Percentiles rank a stretch among this genome's conserved stretches.
Evolutionary conservation across 2,329 filamentous ascomycete genomes (phyloP).

Genomic region (Lizonia empirigonia): DNA sequence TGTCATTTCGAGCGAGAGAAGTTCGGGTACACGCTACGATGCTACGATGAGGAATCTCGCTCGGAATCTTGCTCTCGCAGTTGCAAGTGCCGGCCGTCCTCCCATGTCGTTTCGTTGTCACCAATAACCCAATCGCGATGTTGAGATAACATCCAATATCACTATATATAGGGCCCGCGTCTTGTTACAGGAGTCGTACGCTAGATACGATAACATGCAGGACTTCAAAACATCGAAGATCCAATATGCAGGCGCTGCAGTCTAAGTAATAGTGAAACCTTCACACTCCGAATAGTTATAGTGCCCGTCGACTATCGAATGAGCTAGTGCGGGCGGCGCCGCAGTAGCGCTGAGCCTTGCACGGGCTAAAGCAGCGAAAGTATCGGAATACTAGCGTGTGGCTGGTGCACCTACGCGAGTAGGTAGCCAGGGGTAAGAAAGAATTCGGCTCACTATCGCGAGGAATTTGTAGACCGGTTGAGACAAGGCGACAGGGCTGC

Average conservation of each 20-base stretch:
- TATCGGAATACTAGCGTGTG: constrained; percentile 5
- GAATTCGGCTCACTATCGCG: constrained; percentile 5
- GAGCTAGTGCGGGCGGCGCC: constrained; percentile 15
- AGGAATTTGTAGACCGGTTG: constrained; percentile 1
- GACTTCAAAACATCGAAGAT: constrained; percentile 4
- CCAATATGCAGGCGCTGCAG: constrained; percentile 7
- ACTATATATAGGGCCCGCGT: constrained; percentile 8
- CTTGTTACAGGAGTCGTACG: not conserved
- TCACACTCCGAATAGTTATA: constrained; percentile 1
- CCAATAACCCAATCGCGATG: not conserved
- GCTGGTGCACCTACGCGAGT: constrained; percentile 10
- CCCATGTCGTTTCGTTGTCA: constrained; percentile 3
- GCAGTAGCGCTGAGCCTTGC: constrained; percentile 14
- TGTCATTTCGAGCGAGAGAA: not conserved
- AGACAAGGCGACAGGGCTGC: constrained; percentile 11
- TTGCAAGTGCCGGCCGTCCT: not conserved
- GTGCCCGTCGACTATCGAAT: constrained; percentile 14
- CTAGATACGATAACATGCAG: constrained; percentile 6
- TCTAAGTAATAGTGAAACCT: constrained; percentile 10
- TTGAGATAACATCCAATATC: constrained; percentile 15
- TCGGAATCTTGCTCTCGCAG: not conserved
- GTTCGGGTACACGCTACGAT: constrained; percentile 6
- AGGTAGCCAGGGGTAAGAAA: constrained; percentile 4
- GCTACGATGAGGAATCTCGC: not conserved
- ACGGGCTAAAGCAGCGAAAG: constrained; percentile 8